Evolutionary conservation across 768 basidiomycete species (phyloP), one percentile per base, ranked within the genome.

Genomic region (Lepiota venenata): DNA sequence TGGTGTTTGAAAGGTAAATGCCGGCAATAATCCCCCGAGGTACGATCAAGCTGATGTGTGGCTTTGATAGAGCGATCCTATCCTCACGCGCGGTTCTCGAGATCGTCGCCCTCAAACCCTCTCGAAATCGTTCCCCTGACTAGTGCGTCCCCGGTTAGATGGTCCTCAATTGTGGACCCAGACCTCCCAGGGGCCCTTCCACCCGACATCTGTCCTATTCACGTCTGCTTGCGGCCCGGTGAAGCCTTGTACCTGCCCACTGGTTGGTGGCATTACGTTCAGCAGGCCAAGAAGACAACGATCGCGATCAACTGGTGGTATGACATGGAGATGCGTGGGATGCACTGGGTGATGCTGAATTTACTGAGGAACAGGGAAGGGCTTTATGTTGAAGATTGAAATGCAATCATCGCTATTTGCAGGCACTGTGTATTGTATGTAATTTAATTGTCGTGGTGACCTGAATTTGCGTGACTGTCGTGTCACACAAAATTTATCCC

Each of bases 241-340:
- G 88, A 95, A 59, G 84, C 87, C 0, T 70, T 97, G 16, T 96
- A 93, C 68, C 81, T 97, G 16, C 95, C 95, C n/a, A 81, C 87
- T 4, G 87, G 91, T 0, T 97, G 95, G 95, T 96, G 88, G 87
- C 94, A 96, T 65, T 81, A 91, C 63, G 92, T 96, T 35, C 77
- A 82, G 38, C 94, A 97, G 64, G 72, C 79, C 3, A 79, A 76
- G 3, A 72, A 76, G 56, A 72, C 75, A 20, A 84, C 81, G 1
- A 81, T 93, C 55, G 89, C 90, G 1, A 61, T 91, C 18, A 94
- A 94, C 63, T 93, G 88, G 85, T 94, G 91, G 91, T 92, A 91
- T 65, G 91, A 94, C 61, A 77, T 87, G 59, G 87, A 91, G 64
- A 78, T 85, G 66, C 70, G 77, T 52, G 89, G 91, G 12, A 79